Evolutionary conservation across 345 rosid species (phyloP).

Genomic region (Firmiana major): DNA sequence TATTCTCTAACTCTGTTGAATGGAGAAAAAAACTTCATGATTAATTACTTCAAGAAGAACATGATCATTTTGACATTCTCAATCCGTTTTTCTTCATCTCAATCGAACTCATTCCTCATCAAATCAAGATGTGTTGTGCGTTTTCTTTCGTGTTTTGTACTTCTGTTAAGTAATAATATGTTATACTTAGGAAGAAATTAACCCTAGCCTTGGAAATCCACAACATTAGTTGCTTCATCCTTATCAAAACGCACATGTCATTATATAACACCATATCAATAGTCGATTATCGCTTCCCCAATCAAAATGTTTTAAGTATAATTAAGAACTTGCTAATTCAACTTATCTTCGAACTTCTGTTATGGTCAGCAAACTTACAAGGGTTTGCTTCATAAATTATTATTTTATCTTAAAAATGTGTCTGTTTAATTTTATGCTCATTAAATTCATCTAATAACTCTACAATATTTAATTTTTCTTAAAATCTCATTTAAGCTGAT

Average conservation of each 20-base stretch:
- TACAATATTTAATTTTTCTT: no score
- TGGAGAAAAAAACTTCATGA: neutral
- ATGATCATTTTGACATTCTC: neutral
- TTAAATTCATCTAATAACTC: no score
- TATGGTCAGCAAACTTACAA: slow-evolving; percentile 11
- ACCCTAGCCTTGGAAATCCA: neutral
- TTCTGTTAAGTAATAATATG: neutral
- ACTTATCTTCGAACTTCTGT: slow-evolving; percentile 31
- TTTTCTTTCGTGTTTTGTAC: neutral
- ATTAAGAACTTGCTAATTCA: slow-evolving; percentile 24
- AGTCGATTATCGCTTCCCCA: neutral
- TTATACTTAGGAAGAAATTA: neutral
- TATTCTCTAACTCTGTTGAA: neutral
- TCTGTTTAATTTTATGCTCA: no score
- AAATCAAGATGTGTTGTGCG: neutral
- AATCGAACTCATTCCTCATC: neutral
- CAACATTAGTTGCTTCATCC: neutral
- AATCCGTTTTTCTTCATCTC: neutral
- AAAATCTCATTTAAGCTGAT: no score
- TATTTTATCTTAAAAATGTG: no score
- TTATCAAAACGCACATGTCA: neutral
- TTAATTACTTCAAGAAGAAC: neutral
- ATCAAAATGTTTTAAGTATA: slow-evolving; percentile 4
- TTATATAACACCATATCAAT: neutral
- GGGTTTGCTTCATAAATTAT: no score